A percentile compares a stretch with the other conserved stretches of the same genome.
Conservation (phyloP, 345 rosid genomes). For the Moricandia arvensis region DNA sequence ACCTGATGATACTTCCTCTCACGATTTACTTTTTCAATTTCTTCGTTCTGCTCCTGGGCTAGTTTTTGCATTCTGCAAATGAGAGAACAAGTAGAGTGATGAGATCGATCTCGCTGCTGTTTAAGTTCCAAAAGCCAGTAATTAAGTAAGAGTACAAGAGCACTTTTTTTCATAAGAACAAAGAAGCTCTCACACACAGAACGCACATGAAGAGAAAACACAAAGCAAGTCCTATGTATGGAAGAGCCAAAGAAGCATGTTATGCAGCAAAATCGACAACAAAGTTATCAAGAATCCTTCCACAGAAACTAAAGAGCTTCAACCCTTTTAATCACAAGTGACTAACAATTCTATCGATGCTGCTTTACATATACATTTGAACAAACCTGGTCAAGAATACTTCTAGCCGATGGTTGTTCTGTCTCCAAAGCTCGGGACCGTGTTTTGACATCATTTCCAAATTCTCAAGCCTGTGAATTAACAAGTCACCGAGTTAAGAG, state of each 20-base stretch:
- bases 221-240: neutral
- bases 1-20: slow-evolving; percentile 98
- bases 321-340: neutral
- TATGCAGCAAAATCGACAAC: slow-evolving; percentile 3
- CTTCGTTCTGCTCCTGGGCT: slow-evolving; percentile 74
- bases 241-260: slow-evolving; percentile 16
- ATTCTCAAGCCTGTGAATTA: slow-evolving; percentile 77
- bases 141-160: neutral
- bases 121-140: neutral
- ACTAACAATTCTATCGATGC: neutral
- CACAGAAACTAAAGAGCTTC: neutral
- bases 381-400: slow-evolving; percentile 66
- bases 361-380: neutral
- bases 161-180: slow-evolving; percentile 13
- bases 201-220: slow-evolving; percentile 1
- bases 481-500: neutral
- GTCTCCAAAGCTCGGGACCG: slow-evolving; percentile 83
- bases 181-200: neutral
- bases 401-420: slow-evolving; percentile 69
- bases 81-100: slow-evolving; percentile 9
- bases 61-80: slow-evolving; percentile 71
- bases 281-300: slow-evolving; percentile 19
- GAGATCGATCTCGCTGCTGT: neutral
- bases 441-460: slow-evolving; percentile 81
- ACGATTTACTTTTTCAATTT: slow-evolving; percentile 87